These are phyloP conservation scores for Microsporum audouinii DNA, from an alignment of 2,329 filamentous ascomycete genomes.

Conservation along the genomic window DNA sequence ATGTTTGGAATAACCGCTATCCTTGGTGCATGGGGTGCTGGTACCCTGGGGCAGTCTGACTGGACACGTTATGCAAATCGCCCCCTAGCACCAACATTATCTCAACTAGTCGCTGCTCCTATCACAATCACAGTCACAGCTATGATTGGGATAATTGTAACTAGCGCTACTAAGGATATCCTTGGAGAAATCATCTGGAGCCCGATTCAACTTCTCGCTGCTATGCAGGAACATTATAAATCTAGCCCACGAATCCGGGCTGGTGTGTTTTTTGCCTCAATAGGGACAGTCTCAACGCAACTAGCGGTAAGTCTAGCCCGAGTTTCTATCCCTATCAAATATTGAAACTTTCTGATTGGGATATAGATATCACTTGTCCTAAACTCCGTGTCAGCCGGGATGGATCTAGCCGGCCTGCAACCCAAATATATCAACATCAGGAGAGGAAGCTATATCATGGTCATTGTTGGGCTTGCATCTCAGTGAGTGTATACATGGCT, in stretches of 20 bases:
- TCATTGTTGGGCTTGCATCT: conserved; percentile 10
- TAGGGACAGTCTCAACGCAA: conserved; percentile 36
- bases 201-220: conserved; percentile 28
- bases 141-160: conserved; percentile 29
- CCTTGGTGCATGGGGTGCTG: conserved; percentile 37
- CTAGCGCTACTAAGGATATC: conserved; percentile 23
- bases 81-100: conserved; percentile 19
- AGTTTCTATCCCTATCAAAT: background rate
- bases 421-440: conserved; percentile 47
- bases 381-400: conserved; percentile 42
- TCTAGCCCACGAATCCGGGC: conserved; percentile 27
- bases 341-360: background rate
- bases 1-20: conserved; percentile 32
- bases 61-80: conserved; percentile 34
- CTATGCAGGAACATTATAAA: conserved; percentile 24
- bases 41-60: conserved; percentile 36
- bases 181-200: conserved; percentile 30
- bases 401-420: conserved; percentile 44
- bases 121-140: conserved; percentile 29
- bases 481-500: conserved; percentile 8
- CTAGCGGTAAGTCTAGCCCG: background rate
- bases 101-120: conserved; percentile 22
- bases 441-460: conserved; percentile 39
- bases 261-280: conserved; percentile 37
- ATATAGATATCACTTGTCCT: conserved; percentile 24